Conservation (phyloP, 208 protist species). For the Trypanosoma scelopori region DNA sequence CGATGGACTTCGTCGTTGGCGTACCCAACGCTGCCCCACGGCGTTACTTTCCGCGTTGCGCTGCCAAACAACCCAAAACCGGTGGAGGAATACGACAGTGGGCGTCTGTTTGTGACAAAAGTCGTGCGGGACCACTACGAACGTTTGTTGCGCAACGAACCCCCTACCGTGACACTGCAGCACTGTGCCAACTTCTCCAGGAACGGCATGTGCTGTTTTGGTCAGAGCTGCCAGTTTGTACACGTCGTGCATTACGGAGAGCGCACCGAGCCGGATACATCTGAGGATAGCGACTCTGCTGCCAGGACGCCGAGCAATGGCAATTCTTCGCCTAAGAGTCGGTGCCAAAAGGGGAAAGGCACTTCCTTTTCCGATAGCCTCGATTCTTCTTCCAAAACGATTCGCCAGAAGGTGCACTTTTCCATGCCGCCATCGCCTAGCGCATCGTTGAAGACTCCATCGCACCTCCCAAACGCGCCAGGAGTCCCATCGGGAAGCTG, state of each 20-base stretch:
- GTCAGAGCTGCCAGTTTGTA: conserved; percentile 73
- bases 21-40: conserved; percentile 47
- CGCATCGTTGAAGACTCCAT: neutral
- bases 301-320: conserved; percentile 27
- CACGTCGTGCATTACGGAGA: conserved; percentile 60
- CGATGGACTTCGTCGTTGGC: conserved; percentile 62
- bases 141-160: conserved; percentile 43
- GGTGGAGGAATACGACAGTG: conserved; percentile 63
- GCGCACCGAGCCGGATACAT: conserved; percentile 34
- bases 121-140: conserved; percentile 72
- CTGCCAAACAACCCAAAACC: conserved; percentile 74
- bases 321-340: conserved; percentile 18
- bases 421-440: neutral
- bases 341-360: neutral
- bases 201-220: conserved; percentile 82
- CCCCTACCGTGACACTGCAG: conserved; percentile 62
- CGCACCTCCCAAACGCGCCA: neutral
- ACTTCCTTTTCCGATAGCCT: conserved; percentile 3
- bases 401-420: neutral
- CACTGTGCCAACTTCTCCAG: conserved; percentile 80
- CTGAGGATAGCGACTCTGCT: conserved; percentile 29
- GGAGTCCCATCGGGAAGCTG: neutral
- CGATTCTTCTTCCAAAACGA: conserved; percentile 1
- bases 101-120: conserved; percentile 56
- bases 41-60: conserved; percentile 55